Evolutionary conservation across 2,329 filamentous ascomycete species (phyloP).

Genomic region (Teratosphaeria zuluensis): DNA sequence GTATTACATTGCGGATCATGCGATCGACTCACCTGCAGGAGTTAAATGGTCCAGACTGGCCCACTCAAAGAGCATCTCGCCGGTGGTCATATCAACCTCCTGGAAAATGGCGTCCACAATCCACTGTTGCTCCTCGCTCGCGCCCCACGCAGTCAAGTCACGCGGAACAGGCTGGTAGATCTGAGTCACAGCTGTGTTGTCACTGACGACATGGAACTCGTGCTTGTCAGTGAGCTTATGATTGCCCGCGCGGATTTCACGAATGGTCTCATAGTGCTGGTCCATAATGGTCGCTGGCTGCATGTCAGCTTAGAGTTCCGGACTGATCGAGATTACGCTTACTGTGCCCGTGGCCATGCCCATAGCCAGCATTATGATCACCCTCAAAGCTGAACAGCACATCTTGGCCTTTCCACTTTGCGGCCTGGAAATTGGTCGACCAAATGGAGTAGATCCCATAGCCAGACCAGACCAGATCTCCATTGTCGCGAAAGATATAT

Average conservation of each 20-base stretch:
- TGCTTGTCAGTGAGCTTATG: constrained; percentile 30
- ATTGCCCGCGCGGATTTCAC: constrained; percentile 29
- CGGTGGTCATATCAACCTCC: constrained; percentile 38
- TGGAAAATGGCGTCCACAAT: constrained; percentile 28
- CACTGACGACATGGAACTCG: constrained; percentile 34
- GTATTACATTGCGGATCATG: background rate
- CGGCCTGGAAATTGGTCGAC: constrained; percentile 25
- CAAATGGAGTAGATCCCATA: constrained; percentile 28
- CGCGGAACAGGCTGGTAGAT: constrained; percentile 29
- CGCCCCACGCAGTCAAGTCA: constrained; percentile 16
- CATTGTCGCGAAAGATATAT: constrained; percentile 25
- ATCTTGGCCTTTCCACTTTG: constrained; percentile 25
- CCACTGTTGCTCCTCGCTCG: constrained; percentile 18
- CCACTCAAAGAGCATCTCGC: constrained; percentile 48
- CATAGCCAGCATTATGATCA: constrained; percentile 22
- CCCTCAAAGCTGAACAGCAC: constrained; percentile 29
- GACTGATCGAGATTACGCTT: constrained; percentile 8
- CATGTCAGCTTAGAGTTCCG: background rate
- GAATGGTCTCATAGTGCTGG: background rate
- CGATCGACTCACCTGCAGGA: constrained; percentile 27
- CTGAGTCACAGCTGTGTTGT: constrained; percentile 35
- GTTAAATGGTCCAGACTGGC: constrained; percentile 42
- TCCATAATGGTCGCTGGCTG: background rate
- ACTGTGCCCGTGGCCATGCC: constrained; percentile 19
- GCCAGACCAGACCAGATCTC: constrained; percentile 31